phyloP scores from a whole-genome alignment of 441 rosid genomes.

The Omphalea diandra region DNA sequence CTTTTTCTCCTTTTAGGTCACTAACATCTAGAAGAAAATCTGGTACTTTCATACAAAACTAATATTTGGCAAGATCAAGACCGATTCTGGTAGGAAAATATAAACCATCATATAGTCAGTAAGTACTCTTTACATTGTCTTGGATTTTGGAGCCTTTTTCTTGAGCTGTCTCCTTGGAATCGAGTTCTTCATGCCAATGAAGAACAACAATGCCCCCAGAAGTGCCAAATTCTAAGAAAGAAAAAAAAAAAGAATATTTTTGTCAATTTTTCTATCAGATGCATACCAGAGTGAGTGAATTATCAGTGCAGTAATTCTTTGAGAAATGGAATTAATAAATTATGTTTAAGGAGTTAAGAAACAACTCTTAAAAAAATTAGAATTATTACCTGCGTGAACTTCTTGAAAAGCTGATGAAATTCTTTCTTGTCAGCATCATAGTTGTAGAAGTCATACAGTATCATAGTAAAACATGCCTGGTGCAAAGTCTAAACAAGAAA shows the following conservation, averaged over 20 bases:
- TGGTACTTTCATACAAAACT: slow-evolving; percentile 26
- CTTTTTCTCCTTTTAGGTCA: not conserved
- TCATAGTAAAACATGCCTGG: slow-evolving; percentile 55
- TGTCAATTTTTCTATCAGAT: not conserved
- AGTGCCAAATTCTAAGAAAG: slow-evolving; percentile 58
- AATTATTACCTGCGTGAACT: slow-evolving; percentile 55
- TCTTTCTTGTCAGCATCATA: slow-evolving; percentile 55
- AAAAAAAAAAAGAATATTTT: not conserved
- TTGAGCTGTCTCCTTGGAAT: slow-evolving; percentile 57
- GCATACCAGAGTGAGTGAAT: not conserved
- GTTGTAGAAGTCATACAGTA: slow-evolving; percentile 74
- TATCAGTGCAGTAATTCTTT: no score
- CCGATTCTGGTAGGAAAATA: not conserved
- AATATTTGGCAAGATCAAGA: slow-evolving; percentile 13
- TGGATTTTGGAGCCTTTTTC: slow-evolving; percentile 61
- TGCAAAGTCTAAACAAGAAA: slow-evolving; percentile 53
- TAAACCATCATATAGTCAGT: not conserved
- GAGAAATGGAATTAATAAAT: not conserved
- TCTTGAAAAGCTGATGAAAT: slow-evolving; percentile 46
- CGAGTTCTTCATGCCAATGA: slow-evolving; percentile 80
- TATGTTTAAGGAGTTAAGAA: not conserved
- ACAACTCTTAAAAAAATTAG: not conserved
- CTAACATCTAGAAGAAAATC: slow-evolving; percentile 19
- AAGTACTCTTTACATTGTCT: slow-evolving; percentile 31
- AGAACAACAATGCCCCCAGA: slow-evolving; percentile 69